Base-by-base conservation (phyloP, 495 filamentous ascomycete species). In the Corynascus novoguineensis region DNA sequence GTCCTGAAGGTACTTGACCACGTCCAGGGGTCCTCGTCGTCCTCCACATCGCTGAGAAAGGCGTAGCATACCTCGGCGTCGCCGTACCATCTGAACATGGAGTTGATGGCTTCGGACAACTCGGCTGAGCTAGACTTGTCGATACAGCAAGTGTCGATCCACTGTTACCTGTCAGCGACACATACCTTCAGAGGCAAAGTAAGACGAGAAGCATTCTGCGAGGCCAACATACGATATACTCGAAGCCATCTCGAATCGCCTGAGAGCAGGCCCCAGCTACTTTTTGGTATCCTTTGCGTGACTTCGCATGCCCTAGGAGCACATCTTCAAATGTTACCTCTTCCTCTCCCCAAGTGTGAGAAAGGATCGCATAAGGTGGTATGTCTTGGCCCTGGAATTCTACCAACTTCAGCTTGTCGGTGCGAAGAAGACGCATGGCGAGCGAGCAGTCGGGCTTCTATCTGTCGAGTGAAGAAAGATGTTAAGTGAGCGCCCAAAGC, bases 131-230 rank as follows among this genome's bases (percentile, higher is more conserved):
- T 73, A 4, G 58, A 61, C 31, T 76, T 76, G 52, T 77, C 69
- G 55, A 76, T 77, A 45, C 74, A 77, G 29, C 71, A 75, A 8
- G 74, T 75, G 29, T 77, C 74, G 10, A 76, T 64, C 74, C 75
- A 76, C 55, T 55, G 51, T 50, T 2, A 63, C 7, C 9, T 17
- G 49, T 44, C 9, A 46, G 21, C n/a, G n/a, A n/a, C n/a, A n/a
- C n/a, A n/a, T n/a, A n/a, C n/a, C n/a, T n/a, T n/a, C n/a, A 52
- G n/a, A 34, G 8, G 7, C 5, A 5, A 41, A 17, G 24, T n/a
- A 27, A 25, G 1, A 35, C 31, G 9, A 4, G 4, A 15, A 22
- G 19, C 3, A 59, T 8, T 72, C n/a, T n/a, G n/a, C n/a, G 71
- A 7, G 1, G 29, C 6, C 12, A 25, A 66, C 72, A 49, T 76